Percentiles rank a stretch among this genome's conserved stretches.
Conservation (phyloP, 2,329 filamentous ascomycete species). For the Aspergillus calidoustus region DNA sequence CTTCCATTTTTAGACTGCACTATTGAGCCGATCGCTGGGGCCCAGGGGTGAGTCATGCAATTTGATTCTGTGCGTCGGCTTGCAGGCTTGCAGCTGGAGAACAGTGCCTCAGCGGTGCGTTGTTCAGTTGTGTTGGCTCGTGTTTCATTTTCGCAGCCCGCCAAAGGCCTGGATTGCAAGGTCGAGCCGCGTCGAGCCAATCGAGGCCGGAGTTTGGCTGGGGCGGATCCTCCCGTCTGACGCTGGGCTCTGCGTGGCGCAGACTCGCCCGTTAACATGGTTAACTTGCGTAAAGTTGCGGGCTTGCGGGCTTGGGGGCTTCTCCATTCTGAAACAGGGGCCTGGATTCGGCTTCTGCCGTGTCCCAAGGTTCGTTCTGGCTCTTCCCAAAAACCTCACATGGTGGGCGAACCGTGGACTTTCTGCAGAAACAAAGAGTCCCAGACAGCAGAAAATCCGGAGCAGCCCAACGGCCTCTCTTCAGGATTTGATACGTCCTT, state of each 20-base stretch:
- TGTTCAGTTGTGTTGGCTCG: background rate
- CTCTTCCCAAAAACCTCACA: background rate
- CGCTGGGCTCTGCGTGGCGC: background rate
- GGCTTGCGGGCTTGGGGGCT: background rate
- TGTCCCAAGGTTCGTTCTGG: conserved; percentile 7
- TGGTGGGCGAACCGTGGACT: background rate
- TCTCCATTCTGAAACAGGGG: conserved; percentile 6
- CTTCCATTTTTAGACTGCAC: background rate
- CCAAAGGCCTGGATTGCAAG: background rate
- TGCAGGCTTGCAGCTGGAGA: background rate
- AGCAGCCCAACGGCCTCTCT: background rate
- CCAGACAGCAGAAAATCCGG: background rate
- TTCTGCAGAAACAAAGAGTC: background rate
- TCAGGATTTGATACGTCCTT: background rate
- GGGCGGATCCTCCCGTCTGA: conserved; percentile 9
- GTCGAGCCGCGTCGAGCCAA: background rate
- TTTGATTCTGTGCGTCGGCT: background rate
- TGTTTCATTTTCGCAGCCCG: conserved; percentile 2
- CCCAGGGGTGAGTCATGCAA: background rate
- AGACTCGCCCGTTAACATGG: background rate
- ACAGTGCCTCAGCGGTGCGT: background rate
- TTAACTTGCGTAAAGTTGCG: no score
- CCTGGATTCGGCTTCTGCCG: background rate
- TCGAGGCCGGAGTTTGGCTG: background rate
- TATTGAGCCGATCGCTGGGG: background rate